These are phyloP conservation scores for Saururus chinensis DNA, from an alignment of 164 flowering plant species.

Conservation along the genomic window DNA sequence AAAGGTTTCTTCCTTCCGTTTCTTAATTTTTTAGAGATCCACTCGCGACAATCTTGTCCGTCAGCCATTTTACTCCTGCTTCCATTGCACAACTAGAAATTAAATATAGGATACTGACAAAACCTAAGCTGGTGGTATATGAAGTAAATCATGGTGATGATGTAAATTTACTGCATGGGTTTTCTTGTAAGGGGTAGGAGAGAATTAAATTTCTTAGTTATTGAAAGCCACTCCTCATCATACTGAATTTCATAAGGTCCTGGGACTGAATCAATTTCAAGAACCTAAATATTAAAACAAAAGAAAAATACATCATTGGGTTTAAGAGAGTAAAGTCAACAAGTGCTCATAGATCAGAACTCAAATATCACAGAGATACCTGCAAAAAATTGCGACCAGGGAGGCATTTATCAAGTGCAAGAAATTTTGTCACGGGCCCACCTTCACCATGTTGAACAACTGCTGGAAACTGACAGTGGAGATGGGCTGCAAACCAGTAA, in stretches of 20 bases:
- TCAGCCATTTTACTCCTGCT: constrained; percentile 37
- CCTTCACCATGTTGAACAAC: constrained; percentile 75
- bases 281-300: constrained; percentile 29
- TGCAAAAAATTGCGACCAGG: constrained; percentile 80
- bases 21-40: constrained; percentile 49
- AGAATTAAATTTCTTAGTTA: constrained; percentile 53
- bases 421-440: constrained; percentile 80
- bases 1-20: constrained; percentile 62
- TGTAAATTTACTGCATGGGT: constrained; percentile 43
- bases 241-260: constrained; percentile 77
- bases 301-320: background rate
- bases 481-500: constrained; percentile 98
- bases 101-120: background rate
- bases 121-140: background rate
- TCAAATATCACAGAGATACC: constrained; percentile 23
- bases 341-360: background rate
- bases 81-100: background rate
- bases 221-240: constrained; percentile 97
- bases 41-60: constrained; percentile 43
- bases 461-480: constrained; percentile 93
- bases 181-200: constrained; percentile 45
- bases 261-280: constrained; percentile 72
- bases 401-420: constrained; percentile 91
- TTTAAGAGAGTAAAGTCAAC: background rate
- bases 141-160: constrained; percentile 1